Conservation (phyloP, 1,139 yeast species). For the Scheffersomyces lignicola region DNA sequence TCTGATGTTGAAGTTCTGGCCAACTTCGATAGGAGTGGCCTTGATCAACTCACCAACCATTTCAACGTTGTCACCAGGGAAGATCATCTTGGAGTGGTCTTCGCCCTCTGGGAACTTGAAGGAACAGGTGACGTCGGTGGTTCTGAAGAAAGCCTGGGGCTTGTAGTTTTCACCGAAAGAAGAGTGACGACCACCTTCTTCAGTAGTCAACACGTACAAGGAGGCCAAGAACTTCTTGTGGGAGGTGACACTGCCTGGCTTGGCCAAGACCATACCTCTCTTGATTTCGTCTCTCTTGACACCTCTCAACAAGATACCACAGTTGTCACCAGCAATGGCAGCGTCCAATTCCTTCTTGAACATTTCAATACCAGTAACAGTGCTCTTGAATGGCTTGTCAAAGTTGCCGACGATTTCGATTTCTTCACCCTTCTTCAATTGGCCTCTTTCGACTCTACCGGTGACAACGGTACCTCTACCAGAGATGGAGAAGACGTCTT, state of each 20-base stretch:
- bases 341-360: conserved; percentile 97
- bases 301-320: conserved; percentile 97
- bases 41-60: conserved; percentile 89
- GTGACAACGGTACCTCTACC: conserved; percentile 99
- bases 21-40: conserved; percentile 93
- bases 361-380: conserved; percentile 98
- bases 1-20: conserved; percentile 98
- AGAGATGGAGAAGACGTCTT: conserved; percentile 95
- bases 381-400: conserved; percentile 85
- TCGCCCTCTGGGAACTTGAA: conserved; percentile 87
- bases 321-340: conserved; percentile 99
- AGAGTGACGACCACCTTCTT: conserved; percentile 99
- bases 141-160: conserved; percentile 96
- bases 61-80: conserved; percentile 99
- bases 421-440: conserved; percentile 97
- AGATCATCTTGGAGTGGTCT: conserved; percentile 85
- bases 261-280: conserved; percentile 98
- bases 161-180: conserved; percentile 96
- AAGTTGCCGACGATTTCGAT: conserved; percentile 93
- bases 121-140: conserved; percentile 92
- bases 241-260: conserved; percentile 89
- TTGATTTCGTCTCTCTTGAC: conserved; percentile 94
- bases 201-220: conserved; percentile 86
- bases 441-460: conserved; percentile 98
- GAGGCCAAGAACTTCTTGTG: conserved; percentile 95